Evolutionary conservation across 2,329 filamentous ascomycete genomes (phyloP).

Genomic region (Cladophialophora yegresii): DNA sequence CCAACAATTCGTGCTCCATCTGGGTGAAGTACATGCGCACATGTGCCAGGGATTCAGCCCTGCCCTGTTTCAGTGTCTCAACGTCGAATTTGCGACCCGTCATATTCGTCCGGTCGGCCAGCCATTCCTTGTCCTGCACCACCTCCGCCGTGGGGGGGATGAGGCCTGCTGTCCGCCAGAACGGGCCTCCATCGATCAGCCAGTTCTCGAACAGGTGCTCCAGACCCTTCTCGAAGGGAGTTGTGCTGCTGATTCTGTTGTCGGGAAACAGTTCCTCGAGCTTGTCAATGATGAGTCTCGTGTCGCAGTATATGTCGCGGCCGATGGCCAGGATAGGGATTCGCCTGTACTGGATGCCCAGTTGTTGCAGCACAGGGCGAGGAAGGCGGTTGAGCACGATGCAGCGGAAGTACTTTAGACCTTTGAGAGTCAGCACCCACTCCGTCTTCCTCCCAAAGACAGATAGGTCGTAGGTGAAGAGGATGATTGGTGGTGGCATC

Average conservation of each 20-base stretch:
- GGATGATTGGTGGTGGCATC: slow-evolving; percentile 20
- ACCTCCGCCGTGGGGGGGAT: slow-evolving; percentile 59
- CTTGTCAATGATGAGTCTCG: slow-evolving; percentile 65
- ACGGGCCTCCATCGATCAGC: slow-evolving; percentile 60
- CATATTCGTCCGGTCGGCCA: slow-evolving; percentile 53
- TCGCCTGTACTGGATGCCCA: slow-evolving; percentile 67
- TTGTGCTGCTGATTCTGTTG: slow-evolving; percentile 43
- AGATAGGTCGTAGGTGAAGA: slow-evolving; percentile 27
- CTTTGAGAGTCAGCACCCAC: slow-evolving; percentile 20
- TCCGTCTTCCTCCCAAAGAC: slow-evolving; percentile 27
- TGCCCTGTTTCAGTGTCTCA: slow-evolving; percentile 43
- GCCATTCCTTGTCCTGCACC: slow-evolving; percentile 59
- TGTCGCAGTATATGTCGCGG: slow-evolving; percentile 68
- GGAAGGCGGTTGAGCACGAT: slow-evolving; percentile 49
- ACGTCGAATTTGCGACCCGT: slow-evolving; percentile 15
- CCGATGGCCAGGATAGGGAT: slow-evolving; percentile 69
- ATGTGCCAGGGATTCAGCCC: slow-evolving; percentile 59
- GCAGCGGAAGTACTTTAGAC: slow-evolving; percentile 20
- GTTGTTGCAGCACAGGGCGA: slow-evolving; percentile 61
- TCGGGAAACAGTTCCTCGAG: slow-evolving; percentile 60
- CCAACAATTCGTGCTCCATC: slow-evolving; percentile 63
- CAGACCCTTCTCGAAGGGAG: slow-evolving; percentile 49
- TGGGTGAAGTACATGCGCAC: slow-evolving; percentile 58
- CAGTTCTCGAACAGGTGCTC: slow-evolving; percentile 59
- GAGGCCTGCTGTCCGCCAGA: slow-evolving; percentile 55